Evolutionary conservation across 441 rosid species (phyloP).

Genomic region (Syzygium malaccense): DNA sequence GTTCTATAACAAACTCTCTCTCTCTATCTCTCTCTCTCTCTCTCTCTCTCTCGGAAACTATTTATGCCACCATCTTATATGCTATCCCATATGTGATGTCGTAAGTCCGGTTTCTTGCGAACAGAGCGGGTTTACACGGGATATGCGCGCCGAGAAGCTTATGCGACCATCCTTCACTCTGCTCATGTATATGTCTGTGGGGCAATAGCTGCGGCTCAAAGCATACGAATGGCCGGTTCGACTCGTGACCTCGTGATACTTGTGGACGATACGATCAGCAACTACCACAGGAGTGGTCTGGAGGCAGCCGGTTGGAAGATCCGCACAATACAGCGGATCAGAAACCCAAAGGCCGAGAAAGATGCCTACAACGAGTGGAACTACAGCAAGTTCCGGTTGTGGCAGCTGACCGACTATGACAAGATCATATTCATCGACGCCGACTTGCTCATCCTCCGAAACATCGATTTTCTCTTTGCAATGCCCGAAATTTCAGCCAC

Average conservation of each 20-base stretch:
- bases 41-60: not conserved
- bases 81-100: not conserved
- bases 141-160: slow-evolving; percentile 67
- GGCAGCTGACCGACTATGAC: slow-evolving; percentile 91
- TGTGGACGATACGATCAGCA: slow-evolving; percentile 71
- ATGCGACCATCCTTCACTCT: slow-evolving; percentile 91
- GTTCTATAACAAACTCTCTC: not conserved
- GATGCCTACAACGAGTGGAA: slow-evolving; percentile 97
- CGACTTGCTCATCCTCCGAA: slow-evolving; percentile 69
- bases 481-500: slow-evolving; percentile 94
- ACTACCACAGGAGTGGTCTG: slow-evolving; percentile 79
- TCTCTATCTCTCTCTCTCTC: not conserved
- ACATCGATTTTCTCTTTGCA: slow-evolving; percentile 78
- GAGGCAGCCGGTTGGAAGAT: slow-evolving; percentile 94
- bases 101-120: slow-evolving; percentile 3
- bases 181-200: slow-evolving; percentile 93
- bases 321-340: slow-evolving; percentile 67
- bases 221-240: slow-evolving; percentile 81
- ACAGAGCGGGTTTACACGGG: slow-evolving; percentile 46
- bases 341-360: slow-evolving; percentile 94
- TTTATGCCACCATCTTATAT: not conserved
- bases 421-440: slow-evolving; percentile 90
- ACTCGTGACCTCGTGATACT: slow-evolving; percentile 85
- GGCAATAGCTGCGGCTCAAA: slow-evolving; percentile 88
- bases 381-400: slow-evolving; percentile 85